phyloP scores from a whole-genome alignment of 257 asterid genomes.

The Solanum gandarillasii region DNA sequence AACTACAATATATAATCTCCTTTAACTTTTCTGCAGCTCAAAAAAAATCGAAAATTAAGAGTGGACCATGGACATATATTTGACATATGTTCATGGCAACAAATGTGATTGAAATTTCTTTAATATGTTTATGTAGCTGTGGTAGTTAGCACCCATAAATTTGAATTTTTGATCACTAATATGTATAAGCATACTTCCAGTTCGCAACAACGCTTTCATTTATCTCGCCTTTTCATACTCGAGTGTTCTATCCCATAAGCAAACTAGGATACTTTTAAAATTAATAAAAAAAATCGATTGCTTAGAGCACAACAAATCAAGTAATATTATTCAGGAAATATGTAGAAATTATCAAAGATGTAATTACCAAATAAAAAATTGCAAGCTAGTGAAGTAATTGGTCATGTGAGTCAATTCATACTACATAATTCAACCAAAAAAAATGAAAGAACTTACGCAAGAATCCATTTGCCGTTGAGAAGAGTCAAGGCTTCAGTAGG shows the following conservation, averaged over 20 bases:
- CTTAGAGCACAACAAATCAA: background rate
- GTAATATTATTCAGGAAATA: no score
- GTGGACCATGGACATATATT: background rate
- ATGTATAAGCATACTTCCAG: background rate
- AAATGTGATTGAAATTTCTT: background rate
- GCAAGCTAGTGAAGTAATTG: background rate
- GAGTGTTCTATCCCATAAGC: background rate
- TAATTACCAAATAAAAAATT: background rate
- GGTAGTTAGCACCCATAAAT: background rate
- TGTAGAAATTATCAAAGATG: background rate
- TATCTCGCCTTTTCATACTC: background rate
- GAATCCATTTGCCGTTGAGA: constrained; percentile 93
- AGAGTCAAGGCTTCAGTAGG: constrained; percentile 74
- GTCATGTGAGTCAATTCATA: background rate
- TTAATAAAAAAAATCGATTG: background rate
- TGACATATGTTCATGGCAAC: background rate
- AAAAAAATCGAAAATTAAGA: background rate
- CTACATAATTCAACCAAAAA: background rate
- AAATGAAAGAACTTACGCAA: constrained; percentile 36
- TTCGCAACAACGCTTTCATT: background rate
- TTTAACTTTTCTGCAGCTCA: background rate
- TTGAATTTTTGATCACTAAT: background rate
- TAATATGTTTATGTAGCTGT: background rate
- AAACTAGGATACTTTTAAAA: background rate
- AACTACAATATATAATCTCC: background rate